Base-by-base conservation (phyloP, 2,329 filamentous ascomycete genomes). In the Myriosclerotinia curreyana region DNA sequence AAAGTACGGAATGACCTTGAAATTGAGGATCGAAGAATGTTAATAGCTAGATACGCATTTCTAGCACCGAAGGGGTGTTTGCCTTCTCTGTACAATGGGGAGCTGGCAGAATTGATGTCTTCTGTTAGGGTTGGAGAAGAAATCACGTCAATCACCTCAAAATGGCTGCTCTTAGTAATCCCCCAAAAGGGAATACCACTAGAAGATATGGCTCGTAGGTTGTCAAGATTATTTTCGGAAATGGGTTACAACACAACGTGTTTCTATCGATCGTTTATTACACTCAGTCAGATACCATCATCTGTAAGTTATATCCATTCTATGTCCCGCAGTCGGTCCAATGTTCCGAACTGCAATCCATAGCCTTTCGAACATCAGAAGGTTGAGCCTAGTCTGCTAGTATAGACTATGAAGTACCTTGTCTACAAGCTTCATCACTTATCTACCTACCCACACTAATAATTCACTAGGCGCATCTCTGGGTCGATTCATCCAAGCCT, bases 201-300 rank as follows among this genome's bases (percentile, higher is more conserved):
- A 2, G 31, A 7, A 11, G 42, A 59, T 25, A 20, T 20, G n/a
- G 55, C 55, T 20, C 55, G 42, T 17, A 59, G 42, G 31, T 36
- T n/a, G 14, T 59, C 31, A 20, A 59, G 55, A 6, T 59, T 59
- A 9, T 48, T 59, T 25, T 59, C 55, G 8, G 55, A 59, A 5
- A n/a, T 59, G 44, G 42, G 55, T 12, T 59, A 59, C 31, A 59
- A 48, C n/a, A 48, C 55, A 12, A 59, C 55, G 31, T 48, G 44
- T 25, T 59, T 59, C 12, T 25, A 59, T 9, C n/a, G 55, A 5
- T 36, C 44, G 1, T 59, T 59, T 20, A 48, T 59, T n/a, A 59
- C 36, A 20, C 22, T 59, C 14, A n/a, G n/a, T 7, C 55, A 59
- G n/a, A 49, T 59, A 36, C 55, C 42, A 7, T 36, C 31, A 25